Evolutionary conservation across 176 grass and related monocot species (phyloP), one percentile per base, ranked within the genome.

Genomic region (Panicum miliaceum): DNA sequence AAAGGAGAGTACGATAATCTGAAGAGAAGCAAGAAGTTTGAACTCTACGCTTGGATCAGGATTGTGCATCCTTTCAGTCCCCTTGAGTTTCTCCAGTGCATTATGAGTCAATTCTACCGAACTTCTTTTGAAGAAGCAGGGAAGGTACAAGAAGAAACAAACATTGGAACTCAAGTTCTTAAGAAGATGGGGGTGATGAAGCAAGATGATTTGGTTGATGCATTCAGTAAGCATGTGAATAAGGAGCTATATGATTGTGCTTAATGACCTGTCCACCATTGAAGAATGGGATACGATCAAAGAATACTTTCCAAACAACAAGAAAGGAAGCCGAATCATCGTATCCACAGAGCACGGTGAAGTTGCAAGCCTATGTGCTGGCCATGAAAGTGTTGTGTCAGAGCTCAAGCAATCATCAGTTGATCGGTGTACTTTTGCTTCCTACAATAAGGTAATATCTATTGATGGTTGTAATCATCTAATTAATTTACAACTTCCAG

Each of bases 11-110:
- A 65, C 16, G 14, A 65, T 65, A 13, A 65, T 36, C 13, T 65
- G 63, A 65, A 36, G 63, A 65, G 63, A 36, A 65, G 32, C 32
- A 65, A 65, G 1, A 65, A 9, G 63, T 65, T 65, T 7, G 6
- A 65, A 15, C 32, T 19, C 15, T 65, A 36, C 0, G 63, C 63
- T 36, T 65, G 63, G 63, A 4, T 36, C 63, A 65, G 63, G 63
- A 36, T 65, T 65, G 63, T 36, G 6, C 63, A 36, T 18, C 63
- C 63, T 65, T 65, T 65, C 63, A 65, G 36, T 65, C 63, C 32
- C 19, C 0, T 65, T 2, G 63, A 65, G 14, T 65, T 65, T 15
- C 29, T 65, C 15, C 63, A 36, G 2, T 19, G 63, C 32, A 65
- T 64, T 8, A 64, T 64, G 29, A 64, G 62, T 5, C 62, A 64